phyloP scores from a whole-genome alignment of 805 yeast species.

The Pichia kluyveri region DNA sequence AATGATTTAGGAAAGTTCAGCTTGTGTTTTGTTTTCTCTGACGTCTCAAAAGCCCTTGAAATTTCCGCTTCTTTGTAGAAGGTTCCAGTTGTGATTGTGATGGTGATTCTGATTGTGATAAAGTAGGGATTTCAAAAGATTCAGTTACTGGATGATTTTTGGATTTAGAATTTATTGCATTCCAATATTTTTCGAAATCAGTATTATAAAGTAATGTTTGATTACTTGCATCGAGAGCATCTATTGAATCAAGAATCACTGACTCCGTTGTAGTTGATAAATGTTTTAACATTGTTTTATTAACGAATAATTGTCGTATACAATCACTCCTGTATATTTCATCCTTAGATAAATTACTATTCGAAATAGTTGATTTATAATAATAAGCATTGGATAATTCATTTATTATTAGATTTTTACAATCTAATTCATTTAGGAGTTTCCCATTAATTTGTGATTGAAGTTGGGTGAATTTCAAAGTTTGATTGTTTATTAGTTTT shows the following conservation, averaged over 20 bases:
- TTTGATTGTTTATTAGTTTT: background rate
- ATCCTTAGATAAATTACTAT: background rate
- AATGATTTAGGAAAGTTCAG: background rate
- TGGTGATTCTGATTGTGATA: background rate
- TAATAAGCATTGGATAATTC: constrained; percentile 2
- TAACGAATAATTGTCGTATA: background rate
- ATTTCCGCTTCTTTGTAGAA: constrained; percentile 1
- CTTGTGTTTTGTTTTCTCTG: background rate
- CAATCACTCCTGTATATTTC: background rate
- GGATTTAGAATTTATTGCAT: background rate
- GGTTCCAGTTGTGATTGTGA: background rate
- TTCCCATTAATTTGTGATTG: background rate
- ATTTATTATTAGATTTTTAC: constrained; percentile 1
- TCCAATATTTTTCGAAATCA: background rate
- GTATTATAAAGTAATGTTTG: background rate
- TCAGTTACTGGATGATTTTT: background rate
- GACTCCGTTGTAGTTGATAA: background rate
- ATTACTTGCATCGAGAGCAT: background rate
- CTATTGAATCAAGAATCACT: background rate
- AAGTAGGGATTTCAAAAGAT: background rate
- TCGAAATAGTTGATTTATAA: background rate
- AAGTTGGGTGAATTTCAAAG: background rate
- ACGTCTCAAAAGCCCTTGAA: constrained; percentile 6
- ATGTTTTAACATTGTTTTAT: background rate
- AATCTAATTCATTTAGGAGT: background rate